Evolutionary conservation across 495 filamentous ascomycete genomes (phyloP), one percentile per base, ranked within the genome.

Genomic region (Penicillium egyptiacum): DNA sequence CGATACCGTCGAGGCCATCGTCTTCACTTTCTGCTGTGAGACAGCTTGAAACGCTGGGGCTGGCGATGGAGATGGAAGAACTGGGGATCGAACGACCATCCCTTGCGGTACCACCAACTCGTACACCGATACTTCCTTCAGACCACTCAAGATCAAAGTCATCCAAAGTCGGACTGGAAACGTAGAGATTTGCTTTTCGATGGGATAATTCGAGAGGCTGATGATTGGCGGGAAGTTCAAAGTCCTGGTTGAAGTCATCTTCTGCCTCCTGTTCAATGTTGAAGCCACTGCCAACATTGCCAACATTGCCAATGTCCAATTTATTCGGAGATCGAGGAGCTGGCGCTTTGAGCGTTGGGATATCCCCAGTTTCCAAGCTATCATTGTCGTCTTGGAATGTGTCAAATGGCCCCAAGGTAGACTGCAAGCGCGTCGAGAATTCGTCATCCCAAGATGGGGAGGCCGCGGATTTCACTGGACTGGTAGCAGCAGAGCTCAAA

Each of bases 1-100:
- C 73, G 17, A 98, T 79, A 23, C 93, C 93, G 57, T 92, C 66
- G 42, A 97, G 79, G 6, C 87, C 84, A 59, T 97, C 94, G 64
- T 96, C 92, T 64, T 97, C 94, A 67, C 93, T 97, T 71, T 96
- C 94, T n/a, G 83, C 81, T 5, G 91, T 96, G 57, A 95, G 79
- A 55, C 89, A 94, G 72, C 92, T 96, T 50, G 91, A 88, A 44
- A 93, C 82, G 64, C 92, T 96, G 11, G 94, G 91, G 62, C 93
- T 96, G 70, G 96, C 83, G 23, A 88, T 87, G 23, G 91, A 96
- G 26, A 89, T 87, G 12, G 91, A 89, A 2, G 90, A 96, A 73
- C 89, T 91, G 56, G 90, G 84, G 64, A 85, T 82, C 25, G 89
- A 94, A 28, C 84, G 82, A 12, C 79, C 82, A 67, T 92, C 89